Evolutionary conservation across 352 stramenopile species (phyloP), one percentile per base, ranked within the genome.

Genomic region (Albugo candida): DNA sequence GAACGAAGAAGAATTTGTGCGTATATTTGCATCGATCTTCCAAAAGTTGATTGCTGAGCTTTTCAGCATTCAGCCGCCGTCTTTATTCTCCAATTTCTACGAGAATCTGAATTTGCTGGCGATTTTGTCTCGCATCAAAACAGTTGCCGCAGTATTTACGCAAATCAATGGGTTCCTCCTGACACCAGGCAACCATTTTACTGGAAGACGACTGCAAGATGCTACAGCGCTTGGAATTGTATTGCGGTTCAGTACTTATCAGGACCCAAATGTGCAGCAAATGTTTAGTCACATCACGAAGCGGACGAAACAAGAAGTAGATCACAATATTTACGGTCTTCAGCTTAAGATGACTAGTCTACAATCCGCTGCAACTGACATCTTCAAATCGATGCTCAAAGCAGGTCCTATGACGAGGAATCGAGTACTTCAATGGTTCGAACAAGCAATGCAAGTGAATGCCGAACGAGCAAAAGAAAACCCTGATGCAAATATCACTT

Each of bases 271-370:
- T 0, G 66, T 89, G 5, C 64, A 73, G 51, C 73, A 89, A 51
- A 76, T 89, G 67, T 89, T 89, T 37, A 53, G 65, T 6, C 86
- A 89, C 53, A 79, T 89, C 43, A 83, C 76, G 2, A 89, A 86
- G 57, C 69, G 76, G 11, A 84, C 72, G 19, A 82, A 81, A 56
- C 72, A 65, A 13, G 69, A 87, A 41, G 67, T 87, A 34, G 69
- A 89, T 49, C 76, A 80, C 54, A 78, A 72, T 24, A 63, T 87
- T 31, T 39, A 64, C 16, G 60, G 65, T 2, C 60, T 85, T 54
- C 74, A 76, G 14, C 73, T 55, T 40, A 81, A 84, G 46, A 53
- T 91, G 27, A 60, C 78, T 51, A 75, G 59, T n/a, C 56, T 88
- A 13, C 71, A 83, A 47, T 69, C 64, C 24, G 60, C 67, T 1